Evolutionary conservation across 2,329 filamentous ascomycete species (phyloP), one percentile per base, ranked within the genome.

Genomic region (Alternaria metachromatica): DNA sequence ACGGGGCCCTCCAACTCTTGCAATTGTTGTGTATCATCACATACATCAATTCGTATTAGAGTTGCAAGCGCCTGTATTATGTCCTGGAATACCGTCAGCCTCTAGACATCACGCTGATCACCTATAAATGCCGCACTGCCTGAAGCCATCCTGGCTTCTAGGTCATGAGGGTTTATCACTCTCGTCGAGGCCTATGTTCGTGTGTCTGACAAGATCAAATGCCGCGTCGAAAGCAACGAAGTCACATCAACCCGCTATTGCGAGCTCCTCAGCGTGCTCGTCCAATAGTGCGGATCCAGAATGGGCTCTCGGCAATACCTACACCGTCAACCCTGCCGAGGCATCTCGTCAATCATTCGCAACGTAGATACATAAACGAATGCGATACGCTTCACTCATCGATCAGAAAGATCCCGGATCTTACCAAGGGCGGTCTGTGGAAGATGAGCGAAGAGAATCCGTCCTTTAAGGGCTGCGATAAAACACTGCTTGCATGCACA

Each of bases 111-210:
- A 41, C 23, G 15, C 10, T 7, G 26, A n/a, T 25, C 18, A 58
- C 15, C 9, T 41, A 46, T 26, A 20, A 30, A 12, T 33, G 12
- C 30, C 28, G 50, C 49, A 30, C 41, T 10, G 41, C 26, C 41
- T 26, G 11, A 53, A 46, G 45, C 46, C 45, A 46, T 37, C 51
- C 15, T 59, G 46, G 51, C 61, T 44, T 56, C 33, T 20, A 21
- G 26, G 51, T 58, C 51, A 51, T 7, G 12, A 54, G 51, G 58
- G 41, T 63, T 72, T 5, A 18, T 72, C 28, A 68, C 66, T 18
- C 61, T 71, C 9, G 62, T 74, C 28, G 63, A 69, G 33, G 61
- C 72, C 9, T 72, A 70, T 18, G 53, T 65, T 8, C 58, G 67
- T 41, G 66, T 72, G 4, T 26, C n/a, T 28, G 8, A 12, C 43